These are phyloP conservation scores for Fusarium anthophilum DNA, from an alignment of 2,329 filamentous ascomycete genomes.

Conservation along the genomic window DNA sequence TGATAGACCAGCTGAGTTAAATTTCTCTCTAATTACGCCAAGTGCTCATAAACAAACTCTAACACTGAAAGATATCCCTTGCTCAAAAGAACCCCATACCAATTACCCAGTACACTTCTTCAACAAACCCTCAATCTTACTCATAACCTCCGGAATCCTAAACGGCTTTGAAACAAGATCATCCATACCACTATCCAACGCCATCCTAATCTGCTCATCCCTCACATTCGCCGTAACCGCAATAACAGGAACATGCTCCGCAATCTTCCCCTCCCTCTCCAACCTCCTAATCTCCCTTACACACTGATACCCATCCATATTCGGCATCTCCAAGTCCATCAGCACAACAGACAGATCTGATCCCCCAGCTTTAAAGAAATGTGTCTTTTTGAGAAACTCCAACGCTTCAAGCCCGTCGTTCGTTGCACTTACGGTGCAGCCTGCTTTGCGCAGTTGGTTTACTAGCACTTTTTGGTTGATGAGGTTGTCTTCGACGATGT, in stretches of 20 bases:
- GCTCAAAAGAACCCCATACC: fast-evolving
- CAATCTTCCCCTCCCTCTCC: constrained; percentile 46
- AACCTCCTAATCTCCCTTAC: constrained; percentile 52
- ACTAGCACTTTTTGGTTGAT: constrained; percentile 75
- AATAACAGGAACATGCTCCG: constrained; percentile 53
- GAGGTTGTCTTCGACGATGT: constrained; percentile 73
- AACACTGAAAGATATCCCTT: fast-evolving
- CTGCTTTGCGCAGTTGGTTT: constrained; percentile 69
- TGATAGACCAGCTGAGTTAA: too few relatives aligned
- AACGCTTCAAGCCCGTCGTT: constrained; percentile 69
- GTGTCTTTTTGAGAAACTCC: constrained; percentile 49
- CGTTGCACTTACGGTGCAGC: constrained; percentile 67
- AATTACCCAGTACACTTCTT: neutral
- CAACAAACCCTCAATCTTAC: constrained; percentile 57
- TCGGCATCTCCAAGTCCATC: constrained; percentile 61
- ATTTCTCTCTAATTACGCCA: neutral
- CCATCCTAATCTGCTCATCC: constrained; percentile 56
- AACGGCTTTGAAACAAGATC: constrained; percentile 69
- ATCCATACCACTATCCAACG: constrained; percentile 54
- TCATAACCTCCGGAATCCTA: constrained; percentile 60
- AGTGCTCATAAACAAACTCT: neutral
- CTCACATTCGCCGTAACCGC: constrained; percentile 59
- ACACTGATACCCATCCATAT: constrained; percentile 58
- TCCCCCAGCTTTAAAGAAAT: constrained; percentile 39
- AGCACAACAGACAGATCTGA: constrained; percentile 51